Base-by-base conservation (phyloP, 208 protist genomes). In the Leishmania braziliensis region DNA sequence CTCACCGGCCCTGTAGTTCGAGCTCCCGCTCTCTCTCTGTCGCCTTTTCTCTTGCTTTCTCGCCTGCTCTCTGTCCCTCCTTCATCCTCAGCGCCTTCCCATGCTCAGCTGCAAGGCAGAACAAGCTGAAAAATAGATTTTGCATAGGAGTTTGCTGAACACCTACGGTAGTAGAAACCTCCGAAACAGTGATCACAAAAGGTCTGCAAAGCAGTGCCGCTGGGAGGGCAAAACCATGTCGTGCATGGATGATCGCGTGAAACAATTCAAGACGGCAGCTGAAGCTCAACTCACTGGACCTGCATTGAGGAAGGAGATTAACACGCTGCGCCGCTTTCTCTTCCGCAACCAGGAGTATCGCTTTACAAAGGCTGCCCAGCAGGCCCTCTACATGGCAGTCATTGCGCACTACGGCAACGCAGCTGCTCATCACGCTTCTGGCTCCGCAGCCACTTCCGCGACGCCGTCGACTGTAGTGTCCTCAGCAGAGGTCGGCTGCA, bases 301-400 rank as follows among this genome's bases (percentile, higher is more conserved):
- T 18, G 78, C 82, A 2, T 68, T 90, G n/a, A 77, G 74, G 33
- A 88, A 87, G 60, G 89, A 93, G 71, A 86, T 93, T 33, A 75
- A 62, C 68, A 90, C 79, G 1, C 81, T 89, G 78, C 85, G 85
- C 9, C 85, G 85, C 54, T 90, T 89, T 80, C 82, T 93, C 26
- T 91, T 88, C 36, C 81, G 88, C 29, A 93, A 92, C 63, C 86
- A 92, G 65, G 89, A 89, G 80, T 89, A 89, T 39, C 84, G 89
- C 48, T 92, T 91, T 26, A 89, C 88, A 1, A 91, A 91, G 74
- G 83, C 86, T 20, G 88, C 88, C 0, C 88, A 91, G 72, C 82
- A 77, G 50, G 82, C 73, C 3, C 66, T 91, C 51, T 91, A 86
- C 81, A 86, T 85, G 88, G 88, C 88, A 0, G 72, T 91, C 8